phyloP scores from a whole-genome alignment of 1,284 basidiomycete species.

The Phenoliferia sp. region DNA sequence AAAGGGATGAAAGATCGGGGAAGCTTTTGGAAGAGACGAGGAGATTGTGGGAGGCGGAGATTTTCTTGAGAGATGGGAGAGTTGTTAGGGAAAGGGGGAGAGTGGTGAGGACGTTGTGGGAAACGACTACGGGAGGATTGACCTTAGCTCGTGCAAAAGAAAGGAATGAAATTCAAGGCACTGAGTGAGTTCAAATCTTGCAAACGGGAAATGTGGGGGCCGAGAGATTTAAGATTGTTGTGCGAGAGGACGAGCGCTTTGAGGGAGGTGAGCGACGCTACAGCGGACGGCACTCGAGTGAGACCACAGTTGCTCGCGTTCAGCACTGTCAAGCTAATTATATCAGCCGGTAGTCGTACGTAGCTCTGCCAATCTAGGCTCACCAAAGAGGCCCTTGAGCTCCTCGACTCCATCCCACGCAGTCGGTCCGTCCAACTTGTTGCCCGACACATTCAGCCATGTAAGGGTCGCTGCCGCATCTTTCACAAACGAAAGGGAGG shows the following conservation, averaged over 20 bases:
- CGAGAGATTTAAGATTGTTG: slow-evolving; percentile 22
- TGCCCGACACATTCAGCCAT: slow-evolving; percentile 29
- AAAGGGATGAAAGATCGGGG: slow-evolving; percentile 24
- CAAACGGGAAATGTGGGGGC: slow-evolving; percentile 16
- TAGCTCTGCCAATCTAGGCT: not conserved
- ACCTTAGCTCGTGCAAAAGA: not conserved
- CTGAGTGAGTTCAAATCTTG: slow-evolving; percentile 29
- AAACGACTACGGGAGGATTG: slow-evolving; percentile 19
- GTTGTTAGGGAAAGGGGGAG: slow-evolving; percentile 24
- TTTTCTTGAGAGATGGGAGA: slow-evolving; percentile 29
- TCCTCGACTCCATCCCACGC: slow-evolving; percentile 25
- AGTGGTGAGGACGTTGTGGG: slow-evolving; percentile 27
- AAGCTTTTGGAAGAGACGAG: slow-evolving; percentile 18
- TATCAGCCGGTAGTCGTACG: not conserved
- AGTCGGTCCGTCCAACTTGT: slow-evolving; percentile 7
- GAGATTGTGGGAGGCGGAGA: slow-evolving; percentile 30
- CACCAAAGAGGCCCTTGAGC: slow-evolving; percentile 21
- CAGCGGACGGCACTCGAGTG: slow-evolving; percentile 17
- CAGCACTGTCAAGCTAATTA: slow-evolving; percentile 18
- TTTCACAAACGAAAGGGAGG: slow-evolving; percentile 13
- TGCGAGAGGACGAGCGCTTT: slow-evolving; percentile 32
- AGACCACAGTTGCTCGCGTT: slow-evolving; percentile 26
- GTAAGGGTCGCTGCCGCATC: slow-evolving; percentile 16
- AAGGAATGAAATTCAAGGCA: not conserved
- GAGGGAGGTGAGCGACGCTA: slow-evolving; percentile 22